Base-by-base conservation (phyloP, 768 basidiomycete species). In the Mycena galericulata region DNA sequence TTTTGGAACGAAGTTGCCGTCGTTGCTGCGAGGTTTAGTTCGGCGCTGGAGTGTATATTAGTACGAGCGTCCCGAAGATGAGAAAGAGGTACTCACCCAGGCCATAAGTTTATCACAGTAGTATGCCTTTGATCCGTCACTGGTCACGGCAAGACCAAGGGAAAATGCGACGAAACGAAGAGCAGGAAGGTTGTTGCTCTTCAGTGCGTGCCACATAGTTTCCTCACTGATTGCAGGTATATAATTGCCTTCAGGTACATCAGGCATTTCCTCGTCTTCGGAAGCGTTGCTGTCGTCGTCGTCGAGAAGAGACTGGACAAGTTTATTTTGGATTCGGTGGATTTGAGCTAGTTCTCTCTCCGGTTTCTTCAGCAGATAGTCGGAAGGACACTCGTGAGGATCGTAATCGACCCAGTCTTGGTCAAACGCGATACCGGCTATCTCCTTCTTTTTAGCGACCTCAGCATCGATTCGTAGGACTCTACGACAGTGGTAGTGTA, bases 401-500 rank as follows among this genome's bases (percentile, higher is more conserved):
- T 69, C 53, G 34, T 56, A 56, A 7, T 58, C 45, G 22, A 41
- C 36, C 55, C 47, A 67, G 29, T 38, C 53, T 47, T 63, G 54
- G 20, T 56, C 41, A 49, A 66, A 72, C 29, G 64, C 40, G 43
- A 45, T 27, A 50, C 62, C 50, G 24, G 32, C 30, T 24, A 43
- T 29, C 22, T 47, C 55, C 9, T 64, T 34, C 9, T 46, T 62
- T 26, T 57, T 58, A 9, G 64, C 46, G 30, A 41, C 22, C 20
- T 56, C 41, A 12, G 57, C 27, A 40, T 68, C 59, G 29, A 73
- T 68, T n/a, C 55, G 49, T 38, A 67, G 71, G 30, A 73, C 67
- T 15, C 60, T 11, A 20, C 50, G 60, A 22, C 53, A 70, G 38
- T 74, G 74, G 24, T 65, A 47, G 11, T 69, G 46, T 17, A 73